A percentile compares a stretch with the other conserved stretches of the same genome.
Evolutionary conservation across 2,329 filamentous ascomycete species (phyloP).

Genomic region (Calycina herbarum): DNA sequence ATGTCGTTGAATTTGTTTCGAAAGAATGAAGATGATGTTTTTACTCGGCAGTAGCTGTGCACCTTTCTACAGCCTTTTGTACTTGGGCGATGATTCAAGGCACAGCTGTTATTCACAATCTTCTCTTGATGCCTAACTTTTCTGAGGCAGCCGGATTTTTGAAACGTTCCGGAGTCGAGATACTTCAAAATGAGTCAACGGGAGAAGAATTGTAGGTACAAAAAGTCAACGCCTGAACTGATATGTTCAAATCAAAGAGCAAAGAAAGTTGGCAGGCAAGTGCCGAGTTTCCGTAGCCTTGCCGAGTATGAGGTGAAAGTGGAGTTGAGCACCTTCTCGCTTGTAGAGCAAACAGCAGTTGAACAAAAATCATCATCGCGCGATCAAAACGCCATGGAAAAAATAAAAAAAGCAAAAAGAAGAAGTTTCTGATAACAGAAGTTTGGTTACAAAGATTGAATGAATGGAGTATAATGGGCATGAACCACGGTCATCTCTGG

Average conservation of each 20-base stretch:
- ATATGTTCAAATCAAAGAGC: neutral
- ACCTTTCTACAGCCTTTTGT: constrained; percentile 1
- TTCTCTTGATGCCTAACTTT: constrained; percentile 13
- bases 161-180: neutral
- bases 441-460: constrained; percentile 50
- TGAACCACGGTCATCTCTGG: constrained; percentile 42
- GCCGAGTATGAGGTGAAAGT: neutral
- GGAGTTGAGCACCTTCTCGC: neutral
- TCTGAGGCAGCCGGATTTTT: constrained; percentile 1
- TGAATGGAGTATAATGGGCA: constrained; percentile 54
- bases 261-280: constrained; percentile 2
- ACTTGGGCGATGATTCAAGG: constrained; percentile 8
- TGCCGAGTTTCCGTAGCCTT: neutral
- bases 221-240: constrained; percentile 4
- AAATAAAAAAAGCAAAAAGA: constrained; percentile 16
- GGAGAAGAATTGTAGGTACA: neutral
- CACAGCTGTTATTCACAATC: constrained; percentile 1
- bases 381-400: neutral
- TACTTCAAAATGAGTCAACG: constrained; percentile 4
- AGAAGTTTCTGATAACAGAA: constrained; percentile 33
- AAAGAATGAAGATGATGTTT: neutral
- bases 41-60: neutral
- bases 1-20: neutral
- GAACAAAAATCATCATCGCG: neutral
- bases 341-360: neutral